Evolutionary conservation across 2,329 filamentous ascomycete species (phyloP), one percentile per base, ranked within the genome.

Genomic region (Sarocladiaceae sp.): DNA sequence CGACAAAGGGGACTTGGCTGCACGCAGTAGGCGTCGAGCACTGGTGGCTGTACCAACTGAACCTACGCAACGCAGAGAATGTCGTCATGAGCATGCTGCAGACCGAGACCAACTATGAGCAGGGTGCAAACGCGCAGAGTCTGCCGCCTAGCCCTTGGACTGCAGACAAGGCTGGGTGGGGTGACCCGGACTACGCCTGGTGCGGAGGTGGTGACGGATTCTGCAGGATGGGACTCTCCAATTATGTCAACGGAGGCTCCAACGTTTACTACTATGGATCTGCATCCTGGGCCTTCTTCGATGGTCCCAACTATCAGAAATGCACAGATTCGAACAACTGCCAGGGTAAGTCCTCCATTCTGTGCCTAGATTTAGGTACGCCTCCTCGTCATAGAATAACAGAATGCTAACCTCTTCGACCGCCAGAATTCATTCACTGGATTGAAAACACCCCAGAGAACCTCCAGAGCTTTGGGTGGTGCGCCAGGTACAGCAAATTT

Each of bases 11-110:
- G 2, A 77, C 73, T 20, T 83, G 79, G 80, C 65, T 83, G 31
- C 58, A 62, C 39, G 63, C 59, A 5, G 28, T 64, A 44, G 76
- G 79, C 2, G 76, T 71, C 42, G 80, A 84, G 66, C 80, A 84
- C 62, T 76, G 74, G 65, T 75, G 75, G 62, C 64, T 83, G 46
- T 84, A 83, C 65, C 78, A 83, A 64, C 75, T 82, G 57, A 77
- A 80, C 55, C 63, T 82, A 50, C 67, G 71, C 46, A 65, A 67
- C 31, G 77, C 78, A 1, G 60, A 67, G 51, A 78, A 79, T 54
- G 71, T 82, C 8, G 69, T 78, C 51, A 67, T 77, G 13, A 71
- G 71, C 13, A 58, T 80, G 62, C 69, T 78, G 53, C 77, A 82
- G 64, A 72, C 71, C 42, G 79, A 83, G 64, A 80, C 78, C 10